Base-by-base conservation (phyloP, 805 yeast genomes). In the Candida gorgasii region DNA sequence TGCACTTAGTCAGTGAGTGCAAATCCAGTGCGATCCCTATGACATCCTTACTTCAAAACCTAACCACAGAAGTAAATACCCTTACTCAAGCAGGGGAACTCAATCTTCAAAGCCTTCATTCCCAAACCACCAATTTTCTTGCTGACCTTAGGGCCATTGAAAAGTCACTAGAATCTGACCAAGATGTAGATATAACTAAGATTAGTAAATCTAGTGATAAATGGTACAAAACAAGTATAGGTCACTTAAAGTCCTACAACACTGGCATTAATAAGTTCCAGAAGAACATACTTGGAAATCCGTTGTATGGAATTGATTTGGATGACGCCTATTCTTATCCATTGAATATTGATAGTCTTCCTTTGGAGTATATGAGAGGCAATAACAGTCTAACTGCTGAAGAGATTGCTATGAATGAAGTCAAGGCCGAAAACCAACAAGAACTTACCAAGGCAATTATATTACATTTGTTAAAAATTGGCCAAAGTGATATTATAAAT, bases 261-360 rank as follows among this genome's bases (percentile, higher is more conserved):
- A 49, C 67, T 3, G 62, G 59, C 23, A 58, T 59, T 26, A 59
- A 62, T 48, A 58, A 50, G 52, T 66, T 69, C 39, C 62, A 38
- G 47, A 69, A 69, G 54, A 61, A 59, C 39, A 45, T 65, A 8
- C 48, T 63, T 7, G 53, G 51, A 41, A 59, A 59, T 47, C 39
- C 63, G n/a, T 54, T 53, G 37, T 65, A 53, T 40, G 43, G 42
- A 24, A 48, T 67, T 24, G 63, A 63, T 41, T 48, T 70, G 24
- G 75, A 69, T 50, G 72, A 65, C 14, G 73, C 75, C 6, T 69
- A 70, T 47, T 59, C 67, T 1, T 70, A 61, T 42, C 72, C 72
- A 0, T 53, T 70, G 41, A 52, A 51, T 43, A 51, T 69, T 36
- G 49, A 60, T 39, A 56, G 62, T 30, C 51, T 48, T 30, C 70